These are phyloP conservation scores for Oenanthe sinensis DNA, from an alignment of 129 eudicot genomes.

Conservation along the genomic window DNA sequence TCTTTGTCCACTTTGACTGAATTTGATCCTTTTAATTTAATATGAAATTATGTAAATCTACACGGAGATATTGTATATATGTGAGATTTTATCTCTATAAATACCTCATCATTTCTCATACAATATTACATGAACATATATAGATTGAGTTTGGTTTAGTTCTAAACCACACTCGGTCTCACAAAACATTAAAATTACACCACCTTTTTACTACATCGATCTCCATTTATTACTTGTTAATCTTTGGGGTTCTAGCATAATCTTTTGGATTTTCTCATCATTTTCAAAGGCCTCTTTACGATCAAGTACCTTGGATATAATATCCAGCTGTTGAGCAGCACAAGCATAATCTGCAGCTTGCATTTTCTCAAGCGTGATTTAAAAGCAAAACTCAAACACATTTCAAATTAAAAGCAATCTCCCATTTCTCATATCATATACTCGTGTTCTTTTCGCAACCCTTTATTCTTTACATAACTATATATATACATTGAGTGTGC, in stretches of 20 bases:
- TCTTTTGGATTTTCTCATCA: neutral
- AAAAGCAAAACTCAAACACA: slow-evolving; percentile 5
- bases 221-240: neutral
- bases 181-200: neutral
- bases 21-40: neutral
- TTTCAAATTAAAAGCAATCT: neutral
- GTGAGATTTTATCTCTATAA: neutral
- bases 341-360: neutral
- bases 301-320: neutral
- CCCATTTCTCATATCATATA: neutral
- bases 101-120: neutral
- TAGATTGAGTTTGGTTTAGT: neutral
- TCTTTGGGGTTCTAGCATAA: neutral
- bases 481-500: neutral
- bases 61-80: neutral
- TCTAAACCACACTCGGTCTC: neutral
- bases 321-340: neutral
- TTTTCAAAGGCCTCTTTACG: neutral
- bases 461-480: neutral
- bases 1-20: neutral
- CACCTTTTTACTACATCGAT: neutral
- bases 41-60: neutral
- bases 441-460: slow-evolving; percentile 9
- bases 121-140: neutral
- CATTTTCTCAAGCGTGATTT: neutral